These are phyloP conservation scores for Mrakia gelida DNA, from an alignment of 768 basidiomycete species.

Conservation along the genomic window DNA sequence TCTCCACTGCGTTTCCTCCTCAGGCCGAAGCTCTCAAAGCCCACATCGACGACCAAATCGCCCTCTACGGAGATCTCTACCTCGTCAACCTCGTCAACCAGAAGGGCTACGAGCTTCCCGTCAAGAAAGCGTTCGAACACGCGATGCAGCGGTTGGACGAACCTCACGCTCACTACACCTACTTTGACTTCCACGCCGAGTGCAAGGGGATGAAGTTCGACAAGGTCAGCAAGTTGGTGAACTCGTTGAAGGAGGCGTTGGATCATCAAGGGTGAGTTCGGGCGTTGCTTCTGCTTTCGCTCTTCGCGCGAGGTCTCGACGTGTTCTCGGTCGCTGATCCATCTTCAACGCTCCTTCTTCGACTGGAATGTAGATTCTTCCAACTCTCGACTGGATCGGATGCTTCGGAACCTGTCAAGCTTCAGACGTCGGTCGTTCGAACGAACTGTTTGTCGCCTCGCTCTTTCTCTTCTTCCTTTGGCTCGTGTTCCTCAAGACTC, in stretches of 20 bases:
- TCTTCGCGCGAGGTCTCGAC: background rate
- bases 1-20: background rate
- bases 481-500: background rate
- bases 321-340: background rate
- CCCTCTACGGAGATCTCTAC: slow-evolving; percentile 69
- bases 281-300: background rate
- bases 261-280: slow-evolving; percentile 46
- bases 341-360: background rate
- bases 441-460: slow-evolving; percentile 79
- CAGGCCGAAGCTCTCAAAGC: slow-evolving; percentile 65
- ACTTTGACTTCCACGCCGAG: slow-evolving; percentile 97
- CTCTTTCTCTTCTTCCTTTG: background rate
- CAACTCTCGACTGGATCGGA: slow-evolving; percentile 47
- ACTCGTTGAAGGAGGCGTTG: slow-evolving; percentile 54
- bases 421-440: slow-evolving; percentile 73
- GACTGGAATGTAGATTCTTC: slow-evolving; percentile 63
- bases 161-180: slow-evolving; percentile 73
- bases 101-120: slow-evolving; percentile 83
- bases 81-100: slow-evolving; percentile 92
- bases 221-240: slow-evolving; percentile 75
- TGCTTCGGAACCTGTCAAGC: slow-evolving; percentile 27
- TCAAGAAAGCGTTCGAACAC: slow-evolving; percentile 92
- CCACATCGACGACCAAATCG: slow-evolving; percentile 70
- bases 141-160: slow-evolving; percentile 61
- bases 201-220: slow-evolving; percentile 95